Conservation (phyloP, 441 rosid species). For the Populus hybrid region DNA sequence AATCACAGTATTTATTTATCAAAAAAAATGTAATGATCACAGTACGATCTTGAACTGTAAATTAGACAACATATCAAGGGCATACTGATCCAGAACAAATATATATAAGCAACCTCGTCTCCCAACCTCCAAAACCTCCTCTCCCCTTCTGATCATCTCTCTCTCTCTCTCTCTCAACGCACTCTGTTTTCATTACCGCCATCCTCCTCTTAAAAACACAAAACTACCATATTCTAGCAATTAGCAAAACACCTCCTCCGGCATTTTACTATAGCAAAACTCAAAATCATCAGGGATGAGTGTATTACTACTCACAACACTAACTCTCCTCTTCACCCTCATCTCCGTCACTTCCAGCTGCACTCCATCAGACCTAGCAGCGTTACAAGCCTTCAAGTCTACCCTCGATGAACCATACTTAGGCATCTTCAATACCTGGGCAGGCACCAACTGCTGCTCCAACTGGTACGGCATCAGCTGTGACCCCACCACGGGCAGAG, state of each 20-base stretch:
- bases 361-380: constrained; percentile 52
- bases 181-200: background rate
- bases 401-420: constrained; percentile 63
- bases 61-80: background rate
- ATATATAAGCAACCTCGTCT: background rate
- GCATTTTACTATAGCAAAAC: background rate
- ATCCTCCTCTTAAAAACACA: background rate
- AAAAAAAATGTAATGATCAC: too few species aligned
- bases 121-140: background rate
- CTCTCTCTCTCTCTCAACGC: background rate
- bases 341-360: constrained; percentile 41
- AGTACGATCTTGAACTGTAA: background rate
- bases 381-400: constrained; percentile 53
- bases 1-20: background rate
- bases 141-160: background rate
- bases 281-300: constrained; percentile 28
- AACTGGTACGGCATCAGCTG: constrained; percentile 84
- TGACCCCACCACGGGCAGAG: constrained; percentile 60
- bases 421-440: constrained; percentile 75
- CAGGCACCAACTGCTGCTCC: constrained; percentile 55
- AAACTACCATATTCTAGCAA: background rate
- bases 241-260: background rate
- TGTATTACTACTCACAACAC: constrained; percentile 14
- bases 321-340: constrained; percentile 28
- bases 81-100: background rate